phyloP scores from a whole-genome alignment of 1,284 basidiomycete species.

The Moniliophthora roreri region DNA sequence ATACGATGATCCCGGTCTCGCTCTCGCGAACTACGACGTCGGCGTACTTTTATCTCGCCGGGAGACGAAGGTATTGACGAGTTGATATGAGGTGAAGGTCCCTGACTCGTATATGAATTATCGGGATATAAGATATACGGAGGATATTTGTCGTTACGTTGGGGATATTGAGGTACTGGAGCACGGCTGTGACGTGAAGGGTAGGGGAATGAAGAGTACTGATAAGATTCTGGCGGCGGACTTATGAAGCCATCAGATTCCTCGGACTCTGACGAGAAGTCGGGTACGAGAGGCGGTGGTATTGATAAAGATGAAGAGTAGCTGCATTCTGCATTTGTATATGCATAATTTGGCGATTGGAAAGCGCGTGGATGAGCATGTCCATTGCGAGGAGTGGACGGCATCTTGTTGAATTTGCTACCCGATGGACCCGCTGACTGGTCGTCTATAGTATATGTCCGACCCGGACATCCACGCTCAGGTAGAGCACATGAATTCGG shows the following conservation, averaged over 20 bases:
- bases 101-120: background rate
- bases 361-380: conserved; percentile 50
- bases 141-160: conserved; percentile 11
- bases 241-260: conserved; percentile 54
- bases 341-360: conserved; percentile 20
- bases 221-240: conserved; percentile 25
- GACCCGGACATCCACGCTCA: conserved; percentile 67
- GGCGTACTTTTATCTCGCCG: conserved; percentile 5
- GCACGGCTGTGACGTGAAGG: background rate
- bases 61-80: conserved; percentile 2
- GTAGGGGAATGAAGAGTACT: conserved; percentile 1
- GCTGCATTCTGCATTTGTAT: conserved; percentile 20
- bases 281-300: conserved; percentile 53
- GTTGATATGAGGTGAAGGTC: background rate
- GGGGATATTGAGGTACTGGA: background rate
- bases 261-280: conserved; percentile 62
- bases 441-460: conserved; percentile 55
- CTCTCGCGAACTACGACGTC: conserved; percentile 7
- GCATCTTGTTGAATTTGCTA: conserved; percentile 12
- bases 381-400: conserved; percentile 27
- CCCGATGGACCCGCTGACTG: conserved; percentile 15
- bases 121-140: conserved; percentile 1
- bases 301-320: conserved; percentile 18
- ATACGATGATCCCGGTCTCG: conserved; percentile 2
- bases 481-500: conserved; percentile 68